Conservation (phyloP, 768 basidiomycete genomes). For the Aureoboletus auriporus region DNA sequence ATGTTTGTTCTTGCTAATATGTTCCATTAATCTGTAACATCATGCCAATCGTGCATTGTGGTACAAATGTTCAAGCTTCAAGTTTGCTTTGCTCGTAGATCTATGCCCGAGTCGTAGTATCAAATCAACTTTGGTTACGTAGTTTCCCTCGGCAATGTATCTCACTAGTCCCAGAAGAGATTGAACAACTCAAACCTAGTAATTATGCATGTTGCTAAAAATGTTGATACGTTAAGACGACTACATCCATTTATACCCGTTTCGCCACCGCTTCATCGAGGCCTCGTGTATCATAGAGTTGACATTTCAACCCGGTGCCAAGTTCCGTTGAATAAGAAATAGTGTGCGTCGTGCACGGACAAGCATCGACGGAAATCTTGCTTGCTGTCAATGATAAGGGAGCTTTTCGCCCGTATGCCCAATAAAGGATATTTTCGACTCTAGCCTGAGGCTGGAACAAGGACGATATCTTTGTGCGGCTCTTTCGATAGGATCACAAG, state of each 20-base stretch:
- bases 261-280: slow-evolving; percentile 22
- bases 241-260: too few relatives aligned
- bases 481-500: background rate
- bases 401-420: slow-evolving; percentile 25
- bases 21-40: too few relatives aligned
- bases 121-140: too few relatives aligned
- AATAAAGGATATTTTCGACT: slow-evolving; percentile 14
- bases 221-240: too few relatives aligned
- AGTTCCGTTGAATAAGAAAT: slow-evolving; percentile 4
- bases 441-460: slow-evolving; percentile 12
- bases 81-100: too few relatives aligned
- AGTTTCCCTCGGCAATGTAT: too few relatives aligned
- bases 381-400: slow-evolving; percentile 10
- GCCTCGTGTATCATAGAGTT: slow-evolving; percentile 26
- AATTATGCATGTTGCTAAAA: too few relatives aligned
- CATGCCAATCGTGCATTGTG: too few relatives aligned
- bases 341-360: slow-evolving; percentile 16
- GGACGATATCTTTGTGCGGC: slow-evolving; percentile 2
- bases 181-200: too few relatives aligned
- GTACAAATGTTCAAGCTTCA: too few relatives aligned
- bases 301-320: slow-evolving; percentile 5
- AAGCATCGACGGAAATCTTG: slow-evolving; percentile 14
- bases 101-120: too few relatives aligned
- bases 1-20: slow-evolving; percentile 1
- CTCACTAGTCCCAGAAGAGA: too few relatives aligned